Conservation (phyloP, 805 yeast genomes). For the Ogataea henricii region DNA sequence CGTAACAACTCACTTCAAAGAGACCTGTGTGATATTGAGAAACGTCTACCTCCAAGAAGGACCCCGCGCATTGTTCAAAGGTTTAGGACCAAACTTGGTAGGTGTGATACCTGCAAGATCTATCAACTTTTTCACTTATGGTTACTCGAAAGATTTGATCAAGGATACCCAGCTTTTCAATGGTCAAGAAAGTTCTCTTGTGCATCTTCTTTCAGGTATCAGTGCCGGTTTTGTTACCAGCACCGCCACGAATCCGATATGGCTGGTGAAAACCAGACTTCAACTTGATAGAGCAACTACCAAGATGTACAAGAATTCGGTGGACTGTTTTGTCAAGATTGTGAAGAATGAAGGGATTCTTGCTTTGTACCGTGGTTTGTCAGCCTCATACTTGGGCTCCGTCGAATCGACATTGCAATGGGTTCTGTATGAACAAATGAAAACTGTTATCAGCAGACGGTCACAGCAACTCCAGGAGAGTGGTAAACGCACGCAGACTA, state of each 20-base stretch:
- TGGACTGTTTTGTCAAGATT: conserved; percentile 78
- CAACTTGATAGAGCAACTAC: conserved; percentile 77
- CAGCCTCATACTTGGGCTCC: conserved; percentile 93
- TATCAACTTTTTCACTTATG: conserved; percentile 94
- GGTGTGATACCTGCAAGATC: conserved; percentile 99
- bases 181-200: conserved; percentile 78
- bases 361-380: conserved; percentile 86
- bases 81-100: conserved; percentile 93
- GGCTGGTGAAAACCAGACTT: conserved; percentile 93
- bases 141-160: conserved; percentile 84
- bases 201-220: conserved; percentile 84
- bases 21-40: conserved; percentile 72
- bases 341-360: conserved; percentile 72
- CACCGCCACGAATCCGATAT: conserved; percentile 96
- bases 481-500: conserved; percentile 49
- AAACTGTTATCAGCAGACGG: conserved; percentile 58
- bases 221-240: conserved; percentile 93
- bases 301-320: conserved; percentile 74
- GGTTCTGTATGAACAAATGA: conserved; percentile 97
- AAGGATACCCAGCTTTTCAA: conserved; percentile 59
- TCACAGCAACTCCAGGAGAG: conserved; percentile 38
- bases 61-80: conserved; percentile 82
- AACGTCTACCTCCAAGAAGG: conserved; percentile 80
- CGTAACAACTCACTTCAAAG: conserved; percentile 68
- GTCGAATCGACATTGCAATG: conserved; percentile 92